These are phyloP conservation scores for Linum trigynum DNA, from an alignment of 345 rosid genomes.

Conservation along the genomic window DNA sequence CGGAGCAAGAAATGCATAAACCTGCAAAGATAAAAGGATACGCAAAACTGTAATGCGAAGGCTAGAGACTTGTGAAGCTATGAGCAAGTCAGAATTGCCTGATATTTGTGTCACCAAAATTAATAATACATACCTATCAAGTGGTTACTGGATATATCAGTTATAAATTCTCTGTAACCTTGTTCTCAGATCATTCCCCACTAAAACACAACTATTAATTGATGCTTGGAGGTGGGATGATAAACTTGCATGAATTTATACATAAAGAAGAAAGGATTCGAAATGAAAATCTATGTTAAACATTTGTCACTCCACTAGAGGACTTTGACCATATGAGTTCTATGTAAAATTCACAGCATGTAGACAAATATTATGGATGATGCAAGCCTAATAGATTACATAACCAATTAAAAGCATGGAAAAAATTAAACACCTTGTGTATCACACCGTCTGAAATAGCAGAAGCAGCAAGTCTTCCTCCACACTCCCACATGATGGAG, in stretches of 20 bases:
- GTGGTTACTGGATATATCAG: too few relatives aligned
- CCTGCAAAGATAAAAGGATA: slow-evolving; percentile 34
- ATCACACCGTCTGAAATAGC: slow-evolving; percentile 82
- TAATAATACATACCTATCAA: too few relatives aligned
- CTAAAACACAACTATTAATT: too few relatives aligned
- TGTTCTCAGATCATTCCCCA: too few relatives aligned
- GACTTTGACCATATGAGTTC: too few relatives aligned
- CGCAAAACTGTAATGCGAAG: neutral
- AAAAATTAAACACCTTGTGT: slow-evolving; percentile 53
- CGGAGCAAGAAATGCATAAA: slow-evolving; percentile 87
- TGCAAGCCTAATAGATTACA: too few relatives aligned
- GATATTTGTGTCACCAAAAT: neutral
- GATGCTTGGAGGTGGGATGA: too few relatives aligned
- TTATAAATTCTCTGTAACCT: too few relatives aligned
- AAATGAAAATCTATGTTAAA: too few relatives aligned
- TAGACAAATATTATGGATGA: too few relatives aligned
- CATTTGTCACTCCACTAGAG: too few relatives aligned
- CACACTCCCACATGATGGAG: slow-evolving; percentile 94
- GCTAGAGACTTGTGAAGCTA: neutral
- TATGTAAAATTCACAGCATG: too few relatives aligned
- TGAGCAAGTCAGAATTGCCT: neutral
- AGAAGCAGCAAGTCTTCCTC: slow-evolving; percentile 84
- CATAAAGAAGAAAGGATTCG: neutral
- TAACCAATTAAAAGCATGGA: neutral
- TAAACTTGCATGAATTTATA: neutral